Percentiles rank a stretch among this genome's conserved stretches.
Evolutionary conservation across 495 filamentous ascomycete species (phyloP).

Genomic region (Xylaria castorea): DNA sequence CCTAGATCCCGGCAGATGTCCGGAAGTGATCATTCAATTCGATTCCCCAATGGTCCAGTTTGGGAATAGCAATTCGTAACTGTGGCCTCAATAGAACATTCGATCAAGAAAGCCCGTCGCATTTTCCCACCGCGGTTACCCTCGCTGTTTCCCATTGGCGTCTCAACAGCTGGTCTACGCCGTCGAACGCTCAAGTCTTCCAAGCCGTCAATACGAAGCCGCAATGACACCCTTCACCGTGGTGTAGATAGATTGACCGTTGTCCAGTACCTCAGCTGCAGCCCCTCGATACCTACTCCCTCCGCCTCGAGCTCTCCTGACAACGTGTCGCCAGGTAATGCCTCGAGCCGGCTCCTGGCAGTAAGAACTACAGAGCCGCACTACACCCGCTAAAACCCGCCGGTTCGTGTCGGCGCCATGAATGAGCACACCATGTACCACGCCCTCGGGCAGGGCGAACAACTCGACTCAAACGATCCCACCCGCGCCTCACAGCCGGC

Average conservation of each 20-base stretch:
- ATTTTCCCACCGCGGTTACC: neutral
- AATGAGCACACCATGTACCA: conserved; percentile 81
- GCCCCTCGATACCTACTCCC: neutral
- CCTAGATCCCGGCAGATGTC: conserved; percentile 13
- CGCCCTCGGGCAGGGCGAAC: conserved; percentile 68
- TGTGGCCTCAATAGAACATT: conserved; percentile 27
- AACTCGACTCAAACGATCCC: conserved; percentile 67
- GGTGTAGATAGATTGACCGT: conserved; percentile 10
- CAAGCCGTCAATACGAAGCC: neutral
- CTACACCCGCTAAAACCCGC: neutral
- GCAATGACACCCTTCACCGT: conserved; percentile 22
- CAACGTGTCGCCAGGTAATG: neutral
- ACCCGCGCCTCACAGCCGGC: conserved; percentile 63
- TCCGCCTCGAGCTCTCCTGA: neutral
- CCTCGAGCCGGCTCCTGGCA: conserved; percentile 2
- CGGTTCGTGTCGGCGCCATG: conserved; percentile 53
- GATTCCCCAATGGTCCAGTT: conserved; percentile 14
- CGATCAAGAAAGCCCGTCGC: neutral
- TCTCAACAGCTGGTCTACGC: neutral
- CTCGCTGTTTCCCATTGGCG: neutral
- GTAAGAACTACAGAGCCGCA: neutral
- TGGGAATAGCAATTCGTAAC: conserved; percentile 31
- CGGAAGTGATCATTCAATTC: neutral
- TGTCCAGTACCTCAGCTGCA: neutral
- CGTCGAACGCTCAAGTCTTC: neutral